Conservation (phyloP, 2,329 filamentous ascomycete genomes). For the Botrytis byssoidea region DNA sequence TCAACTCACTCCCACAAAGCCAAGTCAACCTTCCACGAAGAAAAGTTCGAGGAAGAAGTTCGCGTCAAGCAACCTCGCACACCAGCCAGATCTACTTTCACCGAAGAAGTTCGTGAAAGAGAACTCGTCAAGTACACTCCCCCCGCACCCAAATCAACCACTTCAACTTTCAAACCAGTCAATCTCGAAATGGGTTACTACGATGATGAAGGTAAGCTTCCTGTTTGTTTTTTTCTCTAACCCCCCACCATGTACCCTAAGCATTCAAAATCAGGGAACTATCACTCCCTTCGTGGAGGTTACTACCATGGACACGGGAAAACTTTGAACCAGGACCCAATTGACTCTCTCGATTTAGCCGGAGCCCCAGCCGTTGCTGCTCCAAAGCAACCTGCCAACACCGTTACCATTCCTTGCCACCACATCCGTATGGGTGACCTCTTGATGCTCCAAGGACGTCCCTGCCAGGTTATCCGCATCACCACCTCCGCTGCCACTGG, state of each 20-base stretch:
- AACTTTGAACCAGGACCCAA: constrained; percentile 17
- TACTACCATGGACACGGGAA: constrained; percentile 29
- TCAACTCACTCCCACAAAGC: constrained; percentile 32
- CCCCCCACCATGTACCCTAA: constrained; percentile 31
- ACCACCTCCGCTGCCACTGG: constrained; percentile 96
- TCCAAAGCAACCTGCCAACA: constrained; percentile 58
- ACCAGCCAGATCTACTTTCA: constrained; percentile 27
- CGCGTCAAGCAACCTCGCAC: constrained; percentile 36
- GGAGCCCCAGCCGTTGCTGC: constrained; percentile 26
- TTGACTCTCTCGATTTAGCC: constrained; percentile 23
- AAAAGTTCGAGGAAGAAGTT: constrained; percentile 28
- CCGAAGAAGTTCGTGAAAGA: constrained; percentile 35
- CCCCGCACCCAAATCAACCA: constrained; percentile 26
- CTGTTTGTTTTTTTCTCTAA: constrained; percentile 20
- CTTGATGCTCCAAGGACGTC: constrained; percentile 96
- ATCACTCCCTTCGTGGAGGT: constrained; percentile 72
- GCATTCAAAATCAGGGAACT: constrained; percentile 52
- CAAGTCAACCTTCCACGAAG: constrained; percentile 25
- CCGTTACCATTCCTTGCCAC: constrained; percentile 97
- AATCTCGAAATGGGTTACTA: constrained; percentile 70
- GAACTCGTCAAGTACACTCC: constrained; percentile 32
- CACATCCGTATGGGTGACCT: constrained; percentile 99
- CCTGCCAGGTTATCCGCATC: constrained; percentile 99
- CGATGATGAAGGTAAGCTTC: constrained; percentile 60
- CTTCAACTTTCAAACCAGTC: constrained; percentile 25